Percentiles rank a stretch among this genome's conserved stretches.
Conservation (phyloP, 163 green algal genomes). For the Prototheca wickerhamii region DNA sequence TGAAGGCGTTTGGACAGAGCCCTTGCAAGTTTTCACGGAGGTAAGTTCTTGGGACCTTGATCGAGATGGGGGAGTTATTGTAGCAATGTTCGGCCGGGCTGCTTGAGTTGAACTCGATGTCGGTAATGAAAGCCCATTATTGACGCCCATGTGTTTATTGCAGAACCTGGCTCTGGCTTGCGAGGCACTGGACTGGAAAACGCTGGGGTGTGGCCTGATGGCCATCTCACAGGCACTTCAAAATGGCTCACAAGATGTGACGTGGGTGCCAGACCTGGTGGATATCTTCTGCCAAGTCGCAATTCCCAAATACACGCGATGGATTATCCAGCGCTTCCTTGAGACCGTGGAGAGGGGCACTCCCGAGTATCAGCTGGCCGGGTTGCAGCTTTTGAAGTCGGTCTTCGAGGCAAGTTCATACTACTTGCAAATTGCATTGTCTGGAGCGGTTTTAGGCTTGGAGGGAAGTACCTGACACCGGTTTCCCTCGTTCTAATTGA, state of each 20-base stretch:
- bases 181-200: conserved; percentile 26
- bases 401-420: conserved; percentile 20
- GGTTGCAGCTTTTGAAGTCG: conserved; percentile 22
- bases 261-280: conserved; percentile 31
- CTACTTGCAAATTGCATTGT: too few relatives aligned
- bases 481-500: neutral
- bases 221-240: conserved; percentile 16
- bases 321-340: conserved; percentile 41
- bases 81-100: too few relatives aligned
- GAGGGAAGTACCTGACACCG: too few relatives aligned
- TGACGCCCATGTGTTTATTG: neutral
- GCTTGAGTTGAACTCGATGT: too few relatives aligned
- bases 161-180: conserved; percentile 26
- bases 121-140: neutral
- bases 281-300: conserved; percentile 36
- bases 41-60: too few relatives aligned
- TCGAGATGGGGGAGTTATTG: neutral
- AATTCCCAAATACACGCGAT: conserved; percentile 45
- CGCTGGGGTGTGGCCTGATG: conserved; percentile 30
- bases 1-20: conserved; percentile 13
- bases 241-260: neutral
- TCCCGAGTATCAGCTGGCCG: conserved; percentile 17
- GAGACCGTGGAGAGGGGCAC: conserved; percentile 30
- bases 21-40: conserved; percentile 13
- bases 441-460: too few relatives aligned